phyloP scores from a whole-genome alignment of 2,329 filamentous ascomycete species.

The Sporothrix brunneoviolacea region DNA sequence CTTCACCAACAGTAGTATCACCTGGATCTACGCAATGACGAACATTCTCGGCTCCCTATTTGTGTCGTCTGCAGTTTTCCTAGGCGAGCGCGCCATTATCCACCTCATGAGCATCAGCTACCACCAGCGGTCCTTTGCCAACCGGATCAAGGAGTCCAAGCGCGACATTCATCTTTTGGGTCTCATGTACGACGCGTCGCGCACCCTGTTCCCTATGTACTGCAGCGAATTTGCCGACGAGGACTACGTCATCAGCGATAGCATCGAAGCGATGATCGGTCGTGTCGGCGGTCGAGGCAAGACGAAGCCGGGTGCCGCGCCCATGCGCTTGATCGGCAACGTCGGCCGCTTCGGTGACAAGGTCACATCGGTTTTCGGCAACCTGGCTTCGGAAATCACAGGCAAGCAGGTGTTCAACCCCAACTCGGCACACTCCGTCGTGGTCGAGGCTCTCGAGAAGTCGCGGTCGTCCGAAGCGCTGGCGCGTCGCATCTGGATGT shows the following conservation, averaged over 20 bases:
- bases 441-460: constrained; percentile 83
- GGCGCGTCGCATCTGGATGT: constrained; percentile 95
- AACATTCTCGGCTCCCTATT: constrained; percentile 61
- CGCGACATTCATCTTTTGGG: constrained; percentile 74
- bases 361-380: constrained; percentile 86
- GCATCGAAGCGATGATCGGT: constrained; percentile 58
- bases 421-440: constrained; percentile 81
- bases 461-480: constrained; percentile 80
- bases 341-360: constrained; percentile 84
- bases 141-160: constrained; percentile 83
- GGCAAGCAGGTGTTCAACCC: constrained; percentile 94
- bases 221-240: constrained; percentile 86
- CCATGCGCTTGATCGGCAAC: constrained; percentile 67
- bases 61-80: constrained; percentile 61
- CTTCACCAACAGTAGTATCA: constrained; percentile 35
- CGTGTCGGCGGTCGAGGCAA: constrained; percentile 24
- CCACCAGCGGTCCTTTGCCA: constrained; percentile 75
- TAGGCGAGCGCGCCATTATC: constrained; percentile 71
- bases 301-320: constrained; percentile 47
- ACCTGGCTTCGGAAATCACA: constrained; percentile 88
- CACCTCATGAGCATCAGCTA: constrained; percentile 82
- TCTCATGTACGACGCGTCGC: constrained; percentile 83
- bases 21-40: constrained; percentile 53
- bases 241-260: constrained; percentile 86
- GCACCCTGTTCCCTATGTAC: constrained; percentile 84